These are phyloP conservation scores for Talaromyces sp. DNA, from an alignment of 2,329 filamentous ascomycete species.

Conservation along the genomic window DNA sequence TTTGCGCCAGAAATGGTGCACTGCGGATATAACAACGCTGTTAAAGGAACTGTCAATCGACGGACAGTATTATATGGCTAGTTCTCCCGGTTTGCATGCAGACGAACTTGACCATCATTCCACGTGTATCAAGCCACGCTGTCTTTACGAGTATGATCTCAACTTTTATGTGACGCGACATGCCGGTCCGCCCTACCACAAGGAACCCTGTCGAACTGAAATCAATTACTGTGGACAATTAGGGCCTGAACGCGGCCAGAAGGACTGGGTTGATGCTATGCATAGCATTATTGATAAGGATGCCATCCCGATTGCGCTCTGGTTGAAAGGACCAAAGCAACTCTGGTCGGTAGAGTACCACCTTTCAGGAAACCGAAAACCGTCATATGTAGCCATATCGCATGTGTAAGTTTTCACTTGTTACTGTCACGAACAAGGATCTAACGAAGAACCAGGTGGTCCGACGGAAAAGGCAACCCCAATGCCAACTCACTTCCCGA, in stretches of 20 bases:
- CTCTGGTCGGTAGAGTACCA: slow-evolving; percentile 14
- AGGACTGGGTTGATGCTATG: slow-evolving; percentile 13
- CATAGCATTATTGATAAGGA: slow-evolving; percentile 10
- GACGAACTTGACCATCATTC: slow-evolving; percentile 13
- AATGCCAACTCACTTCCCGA: slow-evolving; percentile 13
- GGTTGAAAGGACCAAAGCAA: slow-evolving; percentile 8
- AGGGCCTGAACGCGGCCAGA: slow-evolving; percentile 11
- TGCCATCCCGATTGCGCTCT: slow-evolving; percentile 14
- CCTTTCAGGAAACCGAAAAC: slow-evolving; percentile 1
- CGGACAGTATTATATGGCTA: slow-evolving; percentile 15
- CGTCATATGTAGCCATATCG: slow-evolving; percentile 16
- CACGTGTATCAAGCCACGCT: slow-evolving; percentile 8
- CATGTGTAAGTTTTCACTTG: slow-evolving; percentile 14
- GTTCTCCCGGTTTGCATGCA: not conserved
- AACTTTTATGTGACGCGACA: slow-evolving; percentile 10
- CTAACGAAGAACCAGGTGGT: slow-evolving; percentile 10
- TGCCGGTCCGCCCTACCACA: slow-evolving; percentile 3
- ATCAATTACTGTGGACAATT: slow-evolving; percentile 12
- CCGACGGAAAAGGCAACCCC: slow-evolving; percentile 17
- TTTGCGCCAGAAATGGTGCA: slow-evolving; percentile 10
- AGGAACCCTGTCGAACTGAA: not conserved
- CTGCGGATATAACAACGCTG: slow-evolving; percentile 12
- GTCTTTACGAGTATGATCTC: slow-evolving; percentile 11
- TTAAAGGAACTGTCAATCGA: slow-evolving; percentile 13
- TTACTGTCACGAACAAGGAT: not conserved